Base-by-base conservation (phyloP, 192 early-diverging fungal genomes). In the Pilaira anomala region DNA sequence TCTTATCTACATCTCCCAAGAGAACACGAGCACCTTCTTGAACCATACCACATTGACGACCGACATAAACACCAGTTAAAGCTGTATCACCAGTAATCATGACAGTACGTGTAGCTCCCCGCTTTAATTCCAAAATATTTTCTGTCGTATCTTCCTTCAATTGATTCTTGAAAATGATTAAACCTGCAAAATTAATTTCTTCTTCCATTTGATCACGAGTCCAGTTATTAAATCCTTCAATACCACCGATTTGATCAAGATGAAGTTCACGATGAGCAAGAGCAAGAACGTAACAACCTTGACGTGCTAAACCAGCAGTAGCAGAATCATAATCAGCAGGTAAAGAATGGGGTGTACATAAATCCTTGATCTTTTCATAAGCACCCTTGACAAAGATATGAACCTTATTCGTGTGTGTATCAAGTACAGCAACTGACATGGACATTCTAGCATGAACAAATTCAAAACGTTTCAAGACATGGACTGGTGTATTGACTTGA, bases 51-150 rank as follows among this genome's bases (percentile, higher is more conserved):
- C 76, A 80, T 41, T 70, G 59, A 40, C 79, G 78, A 11, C 86
- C 91, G 67, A 93, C 85, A 65, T 83, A 89, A 28, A 88, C 73
- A 36, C 84, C 90, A n/a, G 91, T 93, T 46, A 84, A 68, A 3
- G 83, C 86, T 39, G 87, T 89, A 64, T 93, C 91, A 49, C 91
- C 91, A 5, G 91, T 91, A 64, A 93, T 85, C 91, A 93, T 93
- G 22, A 91, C 80, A 16, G 83, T 87, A 45, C 91, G 83, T n/a
- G 78, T 83, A 25, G 76, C 84, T 40, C 88, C 91, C 26, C 70
- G 69, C 62, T 90, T 81, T 50, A 93, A 83, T 67, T 90, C 78
- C 49, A 71, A 62, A 46, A 93, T 80, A 13, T 87, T 85, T 48
- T 85, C 78, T 16, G 69, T 48, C 16, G 90, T 91, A 62, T 91